A percentile compares a stretch with the other conserved stretches of the same genome.
phyloP scores from a whole-genome alignment of 192 early-diverging fungal species.

The Dissophora globulifera region DNA sequence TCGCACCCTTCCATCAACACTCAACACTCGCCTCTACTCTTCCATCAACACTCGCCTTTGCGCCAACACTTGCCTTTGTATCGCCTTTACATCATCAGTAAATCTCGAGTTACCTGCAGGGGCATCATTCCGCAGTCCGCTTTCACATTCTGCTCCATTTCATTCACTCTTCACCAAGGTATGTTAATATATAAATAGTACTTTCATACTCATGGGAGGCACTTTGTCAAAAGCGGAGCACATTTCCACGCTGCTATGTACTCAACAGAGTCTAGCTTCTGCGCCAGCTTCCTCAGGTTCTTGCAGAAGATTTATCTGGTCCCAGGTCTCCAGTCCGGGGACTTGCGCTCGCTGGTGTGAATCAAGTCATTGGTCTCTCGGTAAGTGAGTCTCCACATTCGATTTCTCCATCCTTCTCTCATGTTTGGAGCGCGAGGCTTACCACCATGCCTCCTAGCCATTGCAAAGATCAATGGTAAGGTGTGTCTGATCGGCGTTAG shows the following conservation, averaged over 20 bases:
- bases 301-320: not conserved
- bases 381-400: constrained; percentile 16
- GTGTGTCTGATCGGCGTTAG: constrained; percentile 23
- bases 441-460: constrained; percentile 26
- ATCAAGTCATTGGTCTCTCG: constrained; percentile 15
- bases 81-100: constrained; percentile 14
- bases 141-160: constrained; percentile 9
- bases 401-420: constrained; percentile 12
- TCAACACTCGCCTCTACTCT: constrained; percentile 10
- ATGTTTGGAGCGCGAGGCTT: constrained; percentile 21
- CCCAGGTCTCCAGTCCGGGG: not conserved
- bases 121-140: constrained; percentile 9
- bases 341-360: not conserved
- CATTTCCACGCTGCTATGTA: constrained; percentile 3
- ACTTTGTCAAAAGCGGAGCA: constrained; percentile 1
- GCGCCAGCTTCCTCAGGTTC: constrained; percentile 4
- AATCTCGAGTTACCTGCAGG: constrained; percentile 9
- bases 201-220: constrained; percentile 7
- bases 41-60: constrained; percentile 11
- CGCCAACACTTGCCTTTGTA: constrained; percentile 14
- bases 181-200: constrained; percentile 5
- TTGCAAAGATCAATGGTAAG: constrained; percentile 17
- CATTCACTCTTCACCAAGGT: constrained; percentile 9
- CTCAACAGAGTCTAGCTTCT: constrained; percentile 4
- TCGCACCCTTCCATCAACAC: constrained; percentile 15